Base-by-base conservation (phyloP, 805 yeast species). In the Cyberlindnera mississippiensis region DNA sequence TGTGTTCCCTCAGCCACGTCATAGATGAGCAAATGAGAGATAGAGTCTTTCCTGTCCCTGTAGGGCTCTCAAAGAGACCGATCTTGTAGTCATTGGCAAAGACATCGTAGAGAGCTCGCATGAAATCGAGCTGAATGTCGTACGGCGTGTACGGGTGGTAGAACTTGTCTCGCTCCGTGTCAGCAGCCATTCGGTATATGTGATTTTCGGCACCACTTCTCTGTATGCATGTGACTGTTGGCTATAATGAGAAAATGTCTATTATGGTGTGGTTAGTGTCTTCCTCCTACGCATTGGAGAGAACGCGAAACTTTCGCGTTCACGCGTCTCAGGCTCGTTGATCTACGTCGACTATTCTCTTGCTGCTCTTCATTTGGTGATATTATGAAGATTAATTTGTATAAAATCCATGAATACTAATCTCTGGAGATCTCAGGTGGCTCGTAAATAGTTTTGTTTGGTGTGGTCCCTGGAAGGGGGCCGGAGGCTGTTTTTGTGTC, bases 21-120 rank as follows among this genome's bases (percentile, higher is more conserved):
- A 90, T 72, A 0, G 91, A 69, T 0, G 95, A 77, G 57, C 97
- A 91, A 4, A 91, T 84, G 35, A 90, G 63, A 0, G 96, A 87
- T 3, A 91, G 66, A 0, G 97, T 89, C 61, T 90, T 90, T 3
- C 98, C 97, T 2, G 90, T 86, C 6, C 98, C 98, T 0, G 98
- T 90, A 0, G 98, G 98, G 43, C 93, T 82, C 59, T 90, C 97
- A 55, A 90, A 82, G 2, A 90, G 69, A 0, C 95, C 96, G 2
- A 90, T 68, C 56, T 84, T 86, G 53, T 69, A 74, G 33, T 55
- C 60, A 10, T 70, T 67, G 4, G 69, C 67, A 14, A 90, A 67
- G 2, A 85, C 72, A 18, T 74, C 74, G 52, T 84, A 84, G n/a
- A 91, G 71, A 16, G 80, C 75, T 24, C 68, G 65, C 97, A 90